A percentile compares a stretch with the other conserved stretches of the same genome.
phyloP scores from a whole-genome alignment of 2,329 filamentous ascomycete genomes.

The Fusarium sp. region DNA sequence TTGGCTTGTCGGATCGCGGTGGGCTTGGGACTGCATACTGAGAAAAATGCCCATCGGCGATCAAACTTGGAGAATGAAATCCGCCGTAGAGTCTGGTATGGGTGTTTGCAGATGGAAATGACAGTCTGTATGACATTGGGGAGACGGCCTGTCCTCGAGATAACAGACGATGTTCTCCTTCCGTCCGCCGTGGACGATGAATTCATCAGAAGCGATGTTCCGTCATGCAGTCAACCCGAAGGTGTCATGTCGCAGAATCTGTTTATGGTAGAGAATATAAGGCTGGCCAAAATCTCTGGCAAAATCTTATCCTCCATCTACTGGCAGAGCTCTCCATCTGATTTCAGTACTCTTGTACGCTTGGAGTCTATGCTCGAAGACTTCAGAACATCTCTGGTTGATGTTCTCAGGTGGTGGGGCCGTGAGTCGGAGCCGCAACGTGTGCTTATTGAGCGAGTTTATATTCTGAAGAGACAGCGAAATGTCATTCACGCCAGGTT shows the following conservation, averaged over 20 bases:
- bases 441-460: accelerated
- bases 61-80: conserved; percentile 11
- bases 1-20: background rate
- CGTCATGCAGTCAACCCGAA: background rate
- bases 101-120: conserved; percentile 7
- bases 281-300: background rate
- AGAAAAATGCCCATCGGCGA: background rate
- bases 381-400: background rate
- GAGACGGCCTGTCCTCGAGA: background rate
- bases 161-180: background rate
- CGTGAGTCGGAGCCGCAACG: background rate
- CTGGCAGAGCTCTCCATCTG: background rate
- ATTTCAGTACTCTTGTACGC: background rate
- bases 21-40: accelerated
- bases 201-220: accelerated
- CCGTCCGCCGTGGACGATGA: conserved; percentile 5
- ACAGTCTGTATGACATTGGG: conserved; percentile 9
- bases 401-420: background rate
- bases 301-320: background rate
- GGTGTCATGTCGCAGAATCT: background rate
- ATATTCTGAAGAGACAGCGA: background rate
- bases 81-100: conserved; percentile 7
- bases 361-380: background rate
- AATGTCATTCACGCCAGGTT: background rate
- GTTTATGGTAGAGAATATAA: background rate